Conservation (phyloP, 768 basidiomycete genomes). For the Russula foetens region DNA sequence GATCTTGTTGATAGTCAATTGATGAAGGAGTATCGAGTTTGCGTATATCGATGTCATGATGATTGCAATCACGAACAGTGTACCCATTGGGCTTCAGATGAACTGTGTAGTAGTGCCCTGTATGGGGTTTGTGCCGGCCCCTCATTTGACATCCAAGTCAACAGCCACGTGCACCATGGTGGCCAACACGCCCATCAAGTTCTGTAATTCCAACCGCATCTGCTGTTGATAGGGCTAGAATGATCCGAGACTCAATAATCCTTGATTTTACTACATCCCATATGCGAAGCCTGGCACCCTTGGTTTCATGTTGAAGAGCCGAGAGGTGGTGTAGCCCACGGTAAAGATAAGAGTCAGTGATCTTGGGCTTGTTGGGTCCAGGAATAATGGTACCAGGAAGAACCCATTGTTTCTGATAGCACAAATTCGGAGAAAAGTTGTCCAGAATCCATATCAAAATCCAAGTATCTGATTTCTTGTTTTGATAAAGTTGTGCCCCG, state of each 20-base stretch:
- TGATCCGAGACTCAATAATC: no score
- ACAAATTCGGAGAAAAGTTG: background rate
- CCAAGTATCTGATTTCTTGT: background rate
- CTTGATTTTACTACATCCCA: background rate
- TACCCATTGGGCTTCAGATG: background rate
- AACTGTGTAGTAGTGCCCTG: background rate
- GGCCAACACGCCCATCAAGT: no score
- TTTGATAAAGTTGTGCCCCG: no score
- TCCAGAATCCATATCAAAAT: background rate
- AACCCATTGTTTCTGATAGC: background rate
- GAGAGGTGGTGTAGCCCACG: no score
- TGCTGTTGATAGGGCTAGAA: no score
- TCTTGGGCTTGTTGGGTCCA: background rate
- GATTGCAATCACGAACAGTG: background rate
- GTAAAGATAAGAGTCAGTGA: no score
- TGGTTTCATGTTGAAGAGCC: background rate
- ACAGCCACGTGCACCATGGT: no score
- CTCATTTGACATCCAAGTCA: background rate
- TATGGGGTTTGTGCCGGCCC: no score
- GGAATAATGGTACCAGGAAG: background rate
- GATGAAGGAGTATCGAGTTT: background rate
- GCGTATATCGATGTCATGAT: background rate
- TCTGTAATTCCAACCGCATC: no score
- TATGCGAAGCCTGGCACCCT: background rate
- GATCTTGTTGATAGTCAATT: background rate